Evolutionary conservation across 1,284 basidiomycete species (phyloP).

Genomic region (Bjerkandera adusta): DNA sequence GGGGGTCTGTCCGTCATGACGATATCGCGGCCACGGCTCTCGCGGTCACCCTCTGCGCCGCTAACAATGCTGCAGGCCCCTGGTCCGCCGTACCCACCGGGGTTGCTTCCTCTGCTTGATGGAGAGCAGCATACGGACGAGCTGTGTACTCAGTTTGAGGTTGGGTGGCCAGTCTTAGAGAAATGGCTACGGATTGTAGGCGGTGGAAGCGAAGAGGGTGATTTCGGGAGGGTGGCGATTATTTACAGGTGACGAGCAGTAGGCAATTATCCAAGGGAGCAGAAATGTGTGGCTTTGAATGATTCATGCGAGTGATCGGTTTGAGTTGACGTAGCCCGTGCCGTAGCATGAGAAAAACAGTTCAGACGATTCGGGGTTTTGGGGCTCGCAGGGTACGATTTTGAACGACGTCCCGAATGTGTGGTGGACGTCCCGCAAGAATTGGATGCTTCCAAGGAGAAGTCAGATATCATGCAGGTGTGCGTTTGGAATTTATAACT

Average conservation of each 20-base stretch:
- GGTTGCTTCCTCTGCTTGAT: constrained; percentile 67
- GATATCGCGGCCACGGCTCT: constrained; percentile 43
- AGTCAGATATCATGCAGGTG: constrained; percentile 6
- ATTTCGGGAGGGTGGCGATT: constrained; percentile 49
- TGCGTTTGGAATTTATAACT: constrained; percentile 38
- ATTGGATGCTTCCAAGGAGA: constrained; percentile 68
- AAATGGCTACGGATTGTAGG: constrained; percentile 70
- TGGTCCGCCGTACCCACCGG: constrained; percentile 44
- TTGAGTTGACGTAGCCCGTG: constrained; percentile 74
- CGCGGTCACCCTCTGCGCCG: constrained; percentile 42
- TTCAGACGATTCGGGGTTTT: constrained; percentile 47
- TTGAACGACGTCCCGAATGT: constrained; percentile 74
- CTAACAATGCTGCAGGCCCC: constrained; percentile 27
- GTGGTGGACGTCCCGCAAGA: constrained; percentile 79
- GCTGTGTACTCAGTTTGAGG: constrained; percentile 78
- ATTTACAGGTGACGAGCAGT: constrained; percentile 40
- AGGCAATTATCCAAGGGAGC: neutral
- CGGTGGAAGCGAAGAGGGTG: constrained; percentile 45
- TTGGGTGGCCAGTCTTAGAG: constrained; percentile 82
- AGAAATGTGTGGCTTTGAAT: neutral
- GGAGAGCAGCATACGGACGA: constrained; percentile 93
- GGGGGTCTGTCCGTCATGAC: constrained; percentile 22
- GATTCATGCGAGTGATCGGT: constrained; percentile 61
- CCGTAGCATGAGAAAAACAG: constrained; percentile 79
- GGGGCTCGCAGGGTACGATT: constrained; percentile 44